Evolutionary conservation across 78 protist species (phyloP).

Genomic region (Polysphondylium violaceum): DNA sequence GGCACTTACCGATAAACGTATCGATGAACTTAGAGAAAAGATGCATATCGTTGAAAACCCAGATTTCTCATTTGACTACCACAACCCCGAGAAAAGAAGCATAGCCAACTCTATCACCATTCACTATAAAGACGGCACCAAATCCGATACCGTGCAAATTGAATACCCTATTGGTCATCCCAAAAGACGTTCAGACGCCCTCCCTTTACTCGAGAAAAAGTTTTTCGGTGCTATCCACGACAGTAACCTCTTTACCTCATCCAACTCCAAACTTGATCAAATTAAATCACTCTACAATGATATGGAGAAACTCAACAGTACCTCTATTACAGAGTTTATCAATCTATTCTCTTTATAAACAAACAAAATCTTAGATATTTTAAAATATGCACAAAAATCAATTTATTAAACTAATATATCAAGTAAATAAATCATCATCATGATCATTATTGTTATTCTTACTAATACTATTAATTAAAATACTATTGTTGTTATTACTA

Average conservation of each 20-base stretch:
- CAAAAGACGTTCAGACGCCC: constrained; percentile 74
- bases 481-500: neutral
- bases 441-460: too few species aligned
- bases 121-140: constrained; percentile 67
- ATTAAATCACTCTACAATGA: too few species aligned
- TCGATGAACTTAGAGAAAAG: constrained; percentile 81
- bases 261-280: neutral
- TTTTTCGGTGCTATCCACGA: constrained; percentile 6
- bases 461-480: too few species aligned
- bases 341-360: too few species aligned
- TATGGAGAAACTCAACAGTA: too few species aligned
- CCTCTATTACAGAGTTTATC: too few species aligned
- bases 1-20: constrained; percentile 32
- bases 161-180: constrained; percentile 87
- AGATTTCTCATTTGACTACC: constrained; percentile 64
- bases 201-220: constrained; percentile 66
- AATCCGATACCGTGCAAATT: constrained; percentile 9
- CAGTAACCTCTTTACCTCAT: neutral
- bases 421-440: too few species aligned
- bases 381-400: too few species aligned
- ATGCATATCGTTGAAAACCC: constrained; percentile 54
- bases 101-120: constrained; percentile 60
- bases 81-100: constrained; percentile 77
- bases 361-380: too few species aligned
- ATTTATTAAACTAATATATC: too few species aligned